Base-by-base conservation (phyloP, 345 rosid genomes). In the Murraya paniculata region DNA sequence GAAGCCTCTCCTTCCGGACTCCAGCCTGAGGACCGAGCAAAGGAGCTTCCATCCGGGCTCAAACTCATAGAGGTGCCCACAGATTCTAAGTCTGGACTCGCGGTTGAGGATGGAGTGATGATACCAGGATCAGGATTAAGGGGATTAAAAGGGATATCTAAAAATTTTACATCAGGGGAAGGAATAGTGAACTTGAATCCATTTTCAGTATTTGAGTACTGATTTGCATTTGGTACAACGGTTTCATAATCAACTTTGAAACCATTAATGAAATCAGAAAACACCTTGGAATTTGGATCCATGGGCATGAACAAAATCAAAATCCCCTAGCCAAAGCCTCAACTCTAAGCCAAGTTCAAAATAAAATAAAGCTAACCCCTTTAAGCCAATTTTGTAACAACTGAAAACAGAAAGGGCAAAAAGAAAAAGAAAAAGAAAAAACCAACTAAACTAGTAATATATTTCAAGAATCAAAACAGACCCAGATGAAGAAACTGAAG, bases 1-100 rank as follows among this genome's bases (percentile, higher is more conserved):
- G 78, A 69, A 72, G 81, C 55, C 57, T 77, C 85, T 64, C 80
- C 89, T 28, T 87, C 92, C 7, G 81, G 78, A 68, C 80, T 82
- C 83, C 84, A 58, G 18, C 74, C 64, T 10, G 76, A 62, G 7
- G 83, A 73, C 4, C 48, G 71, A 11, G 79, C 55, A 56, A 80
- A 73, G 3, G 76, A 85, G 77, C 80, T 84, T 21, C 78, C 81
- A 68, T 75, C 85, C 22, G 45, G 33, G 22, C 79, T 82, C 83
- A 82, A 62, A 14, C 79, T 70, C 8, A 58, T 41, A 19, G 82
- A 81, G 14, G 68, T 58, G 3, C 71, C 69, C 58, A 76, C 48
- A 18, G 80, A 86, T 65, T 81, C 85, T 9, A 78, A 60, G 41
- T 76, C 86, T 31, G 28, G 41, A 13, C 78, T 80, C 60, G 13